Conservation (phyloP, 371 early-diverging fungal genomes). For the Rhizomucor pusillus region DNA sequence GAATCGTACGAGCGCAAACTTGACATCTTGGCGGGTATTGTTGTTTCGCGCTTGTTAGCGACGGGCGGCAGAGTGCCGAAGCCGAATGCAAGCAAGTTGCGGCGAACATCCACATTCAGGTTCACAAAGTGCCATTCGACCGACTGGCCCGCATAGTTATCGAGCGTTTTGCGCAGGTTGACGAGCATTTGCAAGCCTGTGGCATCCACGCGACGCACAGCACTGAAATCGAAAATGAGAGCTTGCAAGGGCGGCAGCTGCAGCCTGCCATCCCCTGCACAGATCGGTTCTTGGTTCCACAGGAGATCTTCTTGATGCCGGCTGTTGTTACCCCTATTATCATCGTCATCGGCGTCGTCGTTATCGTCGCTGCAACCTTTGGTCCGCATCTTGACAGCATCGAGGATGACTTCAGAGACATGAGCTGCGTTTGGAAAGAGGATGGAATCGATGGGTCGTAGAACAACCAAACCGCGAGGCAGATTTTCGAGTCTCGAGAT, state of each 20-base stretch:
- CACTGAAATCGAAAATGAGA: constrained; percentile 70
- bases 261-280: neutral
- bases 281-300: constrained; percentile 6
- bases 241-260: constrained; percentile 58
- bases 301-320: neutral
- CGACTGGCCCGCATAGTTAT: constrained; percentile 19
- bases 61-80: constrained; percentile 8
- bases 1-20: too few species aligned
- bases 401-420: constrained; percentile 10
- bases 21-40: too few species aligned
- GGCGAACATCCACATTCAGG: constrained; percentile 5
- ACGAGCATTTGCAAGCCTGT: constrained; percentile 72
- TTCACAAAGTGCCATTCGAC: constrained; percentile 24
- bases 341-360: neutral
- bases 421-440: constrained; percentile 23
- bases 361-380: neutral
- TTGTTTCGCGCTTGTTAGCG: too few species aligned
- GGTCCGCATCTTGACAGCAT: constrained; percentile 8
- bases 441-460: constrained; percentile 12
- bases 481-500: neutral
- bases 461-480: constrained; percentile 16
- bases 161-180: constrained; percentile 35
- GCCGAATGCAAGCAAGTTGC: constrained; percentile 8
- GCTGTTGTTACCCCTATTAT: neutral
- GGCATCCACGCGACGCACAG: constrained; percentile 69